phyloP scores from a whole-genome alignment of 495 filamentous ascomycete genomes.

The Aspergillus panamensis region DNA sequence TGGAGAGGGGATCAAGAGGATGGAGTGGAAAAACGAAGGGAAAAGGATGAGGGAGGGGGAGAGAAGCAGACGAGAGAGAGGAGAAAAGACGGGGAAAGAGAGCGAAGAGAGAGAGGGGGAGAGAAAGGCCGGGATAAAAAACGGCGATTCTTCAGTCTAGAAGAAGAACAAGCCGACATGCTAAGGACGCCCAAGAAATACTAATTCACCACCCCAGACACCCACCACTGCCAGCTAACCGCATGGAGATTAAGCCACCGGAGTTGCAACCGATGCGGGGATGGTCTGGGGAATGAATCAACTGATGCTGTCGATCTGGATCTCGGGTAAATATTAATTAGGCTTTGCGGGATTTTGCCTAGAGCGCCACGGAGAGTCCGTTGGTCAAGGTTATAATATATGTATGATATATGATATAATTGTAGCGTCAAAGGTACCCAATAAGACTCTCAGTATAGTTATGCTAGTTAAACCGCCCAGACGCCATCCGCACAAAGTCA shows the following conservation, averaged over 20 bases:
- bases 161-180: slow-evolving; percentile 1
- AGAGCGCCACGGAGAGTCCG: slow-evolving; percentile 22
- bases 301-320: neutral
- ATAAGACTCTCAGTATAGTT: no score
- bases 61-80: slow-evolving; percentile 9
- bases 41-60: slow-evolving; percentile 6
- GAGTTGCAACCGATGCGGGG: slow-evolving; percentile 21
- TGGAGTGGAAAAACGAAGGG: neutral
- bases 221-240: neutral
- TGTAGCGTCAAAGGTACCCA: no score
- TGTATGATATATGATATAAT: no score
- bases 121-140: neutral
- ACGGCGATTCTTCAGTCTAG: neutral
- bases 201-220: slow-evolving; percentile 3
- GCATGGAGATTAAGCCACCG: slow-evolving; percentile 2
- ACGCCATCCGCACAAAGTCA: slow-evolving; percentile 78
- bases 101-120: slow-evolving; percentile 13
- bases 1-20: slow-evolving; percentile 2
- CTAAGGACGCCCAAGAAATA: neutral
- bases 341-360: slow-evolving; percentile 20
- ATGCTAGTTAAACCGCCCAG: slow-evolving; percentile 64
- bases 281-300: slow-evolving; percentile 11
- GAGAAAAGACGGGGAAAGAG: no score
- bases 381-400: no score
- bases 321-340: slow-evolving; percentile 6